Conservation (phyloP, 179 eudicot genomes). For the Actinidia arguta region DNA sequence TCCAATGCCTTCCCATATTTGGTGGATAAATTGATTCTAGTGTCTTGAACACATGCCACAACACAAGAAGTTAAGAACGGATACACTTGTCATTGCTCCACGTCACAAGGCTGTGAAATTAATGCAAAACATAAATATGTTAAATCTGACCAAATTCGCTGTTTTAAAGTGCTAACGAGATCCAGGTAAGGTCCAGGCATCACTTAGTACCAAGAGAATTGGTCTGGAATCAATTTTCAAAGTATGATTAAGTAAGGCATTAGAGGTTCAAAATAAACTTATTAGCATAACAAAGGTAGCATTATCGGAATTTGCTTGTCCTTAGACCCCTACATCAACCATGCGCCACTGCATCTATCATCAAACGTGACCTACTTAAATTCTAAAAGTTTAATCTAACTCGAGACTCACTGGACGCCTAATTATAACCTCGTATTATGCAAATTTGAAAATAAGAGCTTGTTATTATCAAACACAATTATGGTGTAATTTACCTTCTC, state of each 20-base stretch:
- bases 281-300: not conserved
- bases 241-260: not conserved
- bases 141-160: not conserved
- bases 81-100: not conserved
- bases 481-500: not conserved
- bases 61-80: not conserved
- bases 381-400: not conserved
- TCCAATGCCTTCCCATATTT: not conserved
- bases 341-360: not conserved
- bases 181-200: constrained; percentile 9
- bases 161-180: constrained; percentile 4
- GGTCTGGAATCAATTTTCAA: not conserved
- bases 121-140: not conserved
- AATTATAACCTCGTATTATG: not conserved
- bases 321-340: not conserved
- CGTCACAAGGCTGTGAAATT: not conserved
- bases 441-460: not conserved
- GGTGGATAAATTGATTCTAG: not conserved
- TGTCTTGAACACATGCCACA: not conserved
- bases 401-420: not conserved
- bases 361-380: not conserved
- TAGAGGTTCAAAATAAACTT: not conserved
- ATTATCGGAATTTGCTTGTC: not conserved
- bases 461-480: not conserved
- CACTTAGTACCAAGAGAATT: not conserved